Base-by-base conservation (phyloP, 176 grass and related monocot genomes). In the Alopecurus myosuroides region DNA sequence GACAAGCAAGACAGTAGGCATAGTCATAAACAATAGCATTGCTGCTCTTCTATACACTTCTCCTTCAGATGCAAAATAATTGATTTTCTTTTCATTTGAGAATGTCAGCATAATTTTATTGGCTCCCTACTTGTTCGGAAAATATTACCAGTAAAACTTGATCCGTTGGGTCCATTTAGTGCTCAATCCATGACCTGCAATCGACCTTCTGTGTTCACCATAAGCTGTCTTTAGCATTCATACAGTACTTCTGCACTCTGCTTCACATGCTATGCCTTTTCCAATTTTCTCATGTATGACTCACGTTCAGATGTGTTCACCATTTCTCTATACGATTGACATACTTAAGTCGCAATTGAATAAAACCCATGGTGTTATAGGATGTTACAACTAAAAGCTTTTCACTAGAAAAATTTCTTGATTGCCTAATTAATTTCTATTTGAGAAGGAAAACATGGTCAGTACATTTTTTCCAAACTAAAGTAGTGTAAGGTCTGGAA, bases 81-180 rank as follows among this genome's bases (percentile, higher is more conserved):
- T 63, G 39, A 30, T 72, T 11, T 22, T 63, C 23, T 53, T 62
- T 76, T 44, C 82, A 76, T 81, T 7, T 14, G 34, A 52, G 33
- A 81, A 42, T 66, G 55, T n/a, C 41, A 53, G 37, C 28, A 53
- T 65, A 65, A n/a, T 40, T 55, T 36, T 36, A 35, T 31, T 65
- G 58, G 45, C 25, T 46, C 42, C 46, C 57, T 44, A 76, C n/a
- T 13, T 55, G 31, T 52, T 75, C 51, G 85, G 34, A 66, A 40
- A 86, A 31, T 73, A 74, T 64, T 26, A 52, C 68, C 42, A 51
- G 31, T 85, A 85, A 30, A 9, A 77, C 31, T 55, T 66, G 22
- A 53, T 77, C 44, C 42, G 17, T 15, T 53, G 44, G 46, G 63
- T 36, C 50, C 29, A 34, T 70, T 20, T 72, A 29, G 39, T 72